Evolutionary conservation across 805 yeast genomes (phyloP), one percentile per base, ranked within the genome.

Genomic region (Sugiyamaella qingdaonensis): DNA sequence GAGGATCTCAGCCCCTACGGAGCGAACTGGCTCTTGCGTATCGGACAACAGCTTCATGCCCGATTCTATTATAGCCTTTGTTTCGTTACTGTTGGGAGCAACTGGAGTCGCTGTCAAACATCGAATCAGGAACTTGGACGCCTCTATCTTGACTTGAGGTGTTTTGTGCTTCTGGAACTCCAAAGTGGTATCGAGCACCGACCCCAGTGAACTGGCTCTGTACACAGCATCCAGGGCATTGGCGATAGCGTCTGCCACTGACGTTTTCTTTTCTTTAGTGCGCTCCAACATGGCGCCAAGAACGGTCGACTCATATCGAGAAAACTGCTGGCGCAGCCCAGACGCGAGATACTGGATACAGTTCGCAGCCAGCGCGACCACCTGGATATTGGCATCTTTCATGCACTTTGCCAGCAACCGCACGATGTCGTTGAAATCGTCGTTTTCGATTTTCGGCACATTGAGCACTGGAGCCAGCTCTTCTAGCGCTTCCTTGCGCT

Each of bases 351-450:
- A 68, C 51, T 77, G 80, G 16, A 84, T 70, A 44, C 86, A 80
- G 52, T 81, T 80, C 1, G 95, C 85, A 0, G 97, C 88, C 31
- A 85, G 63, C 13, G 86, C 84, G 0, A 87, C 96, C 11, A 88
- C 96, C 69, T 85, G 90, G 50, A 90, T 78, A 65, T 94, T 94
- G 4, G 91, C 95, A 70, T 94, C 99, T 63, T 83, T 88, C 64
- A 90, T 75, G 56, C 90, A 79, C 59, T 82, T 84, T n/a, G 84
- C 79, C 58, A 89, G 74, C 1, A 76, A 67, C 52, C 83, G 71
- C n/a, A 84, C 69, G n/a, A 91, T 68, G 1, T 77, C 84, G 5
- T 77, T 58, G 67, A 84, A 89, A 65, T 91, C 95, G 50, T 74
- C 87, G 33, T 73, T 75, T 8, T 73, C 69, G 44, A 84, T 73